Base-by-base conservation (phyloP, 306 rosid genomes). In the Vigna mungo region DNA sequence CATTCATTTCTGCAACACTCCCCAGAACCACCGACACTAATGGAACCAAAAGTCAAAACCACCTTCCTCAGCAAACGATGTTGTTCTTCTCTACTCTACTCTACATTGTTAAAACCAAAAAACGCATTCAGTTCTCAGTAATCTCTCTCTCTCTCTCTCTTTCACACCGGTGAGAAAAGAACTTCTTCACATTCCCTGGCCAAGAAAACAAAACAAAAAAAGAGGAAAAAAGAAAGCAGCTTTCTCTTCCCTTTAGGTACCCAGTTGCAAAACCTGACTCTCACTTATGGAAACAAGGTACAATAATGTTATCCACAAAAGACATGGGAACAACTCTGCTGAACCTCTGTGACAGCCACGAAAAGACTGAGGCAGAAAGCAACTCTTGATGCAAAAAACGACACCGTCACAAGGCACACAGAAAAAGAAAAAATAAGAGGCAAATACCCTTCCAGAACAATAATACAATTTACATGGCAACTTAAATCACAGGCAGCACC, bases 1-100 rank as follows among this genome's bases (percentile, higher is more conserved):
- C 97, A 76, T 75, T 82, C 98, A 94, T 90, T 84, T 87, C 84
- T 41, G 34, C 75, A 20, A 61, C 48, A 75, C 71, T 67, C 20
- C 16, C 23, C 21, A 58, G 67, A 39, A 64, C 71, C 11, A 64
- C 71, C 71, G 71, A 67, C 80, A 80, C 71, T 25, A 77, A 32
- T 74, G 17, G 14, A 7, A 16, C 30, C 62, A 4, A 58, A 61
- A 53, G 64, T 74, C 59, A 67, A 65, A 36, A 51, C 18, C 71
- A 82, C 30, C 72, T 78, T 66, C 61, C 74, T 76, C 49, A 59
- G 65, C 39, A 47, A 56, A 20, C 52, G 60, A 46, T 34, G 37
- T 34, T 5, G 37, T 60, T 76, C 52, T 47, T 46, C 76, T 39
- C 56, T 25, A 54, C 84, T 39, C 56, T 25, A 54, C 84, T 39